Conservation (phyloP, 2,329 filamentous ascomycete genomes). For the Acrocalymma vagum region DNA sequence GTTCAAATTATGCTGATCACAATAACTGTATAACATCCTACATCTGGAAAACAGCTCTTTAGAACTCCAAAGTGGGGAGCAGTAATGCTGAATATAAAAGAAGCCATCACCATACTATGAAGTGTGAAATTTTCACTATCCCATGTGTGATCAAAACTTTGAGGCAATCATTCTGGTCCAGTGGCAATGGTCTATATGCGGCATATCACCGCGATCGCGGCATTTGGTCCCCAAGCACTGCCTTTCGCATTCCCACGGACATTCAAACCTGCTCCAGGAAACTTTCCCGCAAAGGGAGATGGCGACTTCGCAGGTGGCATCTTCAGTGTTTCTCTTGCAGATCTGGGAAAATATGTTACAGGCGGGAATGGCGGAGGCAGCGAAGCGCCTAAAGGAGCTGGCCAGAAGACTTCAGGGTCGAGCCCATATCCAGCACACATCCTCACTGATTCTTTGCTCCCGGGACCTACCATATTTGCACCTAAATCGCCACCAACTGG, state of each 20-base stretch:
- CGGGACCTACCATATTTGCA: constrained; percentile 18
- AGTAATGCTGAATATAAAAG: no score
- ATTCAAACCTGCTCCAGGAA: constrained; percentile 13
- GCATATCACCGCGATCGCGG: no score
- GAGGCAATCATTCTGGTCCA: no score
- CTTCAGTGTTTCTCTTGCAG: constrained; percentile 17
- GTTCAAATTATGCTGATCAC: no score
- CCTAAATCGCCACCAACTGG: constrained; percentile 11
- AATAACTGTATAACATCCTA: no score
- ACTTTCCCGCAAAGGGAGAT: constrained; percentile 21
- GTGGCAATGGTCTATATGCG: no score
- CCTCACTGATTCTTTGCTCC: constrained; percentile 13
- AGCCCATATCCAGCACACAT: constrained; percentile 20
- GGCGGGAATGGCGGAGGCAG: constrained; percentile 1
- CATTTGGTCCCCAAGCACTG: no score
- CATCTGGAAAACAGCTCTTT: no score
- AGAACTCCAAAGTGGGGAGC: no score
- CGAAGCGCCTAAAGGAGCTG: constrained; percentile 8
- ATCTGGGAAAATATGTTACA: constrained; percentile 13
- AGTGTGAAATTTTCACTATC: no score
- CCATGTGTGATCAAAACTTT: no score
- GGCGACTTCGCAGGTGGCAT: constrained; percentile 21
- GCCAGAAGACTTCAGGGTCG: constrained; percentile 12
- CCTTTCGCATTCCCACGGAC: constrained; percentile 10
- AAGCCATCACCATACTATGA: no score